Conservation (phyloP, 2,329 filamentous ascomycete species). For the Zymoseptoria tritici region DNA sequence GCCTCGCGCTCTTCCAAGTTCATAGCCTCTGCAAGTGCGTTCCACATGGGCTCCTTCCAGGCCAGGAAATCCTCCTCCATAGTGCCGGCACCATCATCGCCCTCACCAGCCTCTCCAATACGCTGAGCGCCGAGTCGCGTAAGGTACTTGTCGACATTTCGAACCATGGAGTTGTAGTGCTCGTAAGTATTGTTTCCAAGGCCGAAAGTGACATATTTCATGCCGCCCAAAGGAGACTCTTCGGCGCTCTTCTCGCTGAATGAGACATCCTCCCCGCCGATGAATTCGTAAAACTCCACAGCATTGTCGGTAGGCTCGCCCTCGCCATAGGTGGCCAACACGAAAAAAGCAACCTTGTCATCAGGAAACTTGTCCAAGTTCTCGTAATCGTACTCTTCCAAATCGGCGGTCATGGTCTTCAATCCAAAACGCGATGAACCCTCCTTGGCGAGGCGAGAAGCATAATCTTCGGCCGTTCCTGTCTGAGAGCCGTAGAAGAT, state of each 20-base stretch:
- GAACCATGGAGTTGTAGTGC: slow-evolving; percentile 98
- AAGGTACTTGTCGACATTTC: slow-evolving; percentile 75
- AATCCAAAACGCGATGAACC: slow-evolving; percentile 92
- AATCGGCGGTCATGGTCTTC: slow-evolving; percentile 95
- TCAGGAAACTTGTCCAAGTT: slow-evolving; percentile 81
- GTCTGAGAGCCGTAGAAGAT: slow-evolving; percentile 99
- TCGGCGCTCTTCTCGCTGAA: slow-evolving; percentile 65
- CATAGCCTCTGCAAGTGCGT: slow-evolving; percentile 73
- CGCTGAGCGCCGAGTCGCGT: slow-evolving; percentile 74
- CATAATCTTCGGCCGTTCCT: slow-evolving; percentile 96
- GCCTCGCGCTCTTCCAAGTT: slow-evolving; percentile 89
- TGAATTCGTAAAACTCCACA: slow-evolving; percentile 97
- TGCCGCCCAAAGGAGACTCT: slow-evolving; percentile 67
- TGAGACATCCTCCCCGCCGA: slow-evolving; percentile 69
- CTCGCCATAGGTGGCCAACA: slow-evolving; percentile 95
- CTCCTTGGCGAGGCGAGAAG: slow-evolving; percentile 91
- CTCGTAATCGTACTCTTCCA: slow-evolving; percentile 96
- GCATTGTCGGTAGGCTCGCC: slow-evolving; percentile 98
- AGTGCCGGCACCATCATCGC: slow-evolving; percentile 93
- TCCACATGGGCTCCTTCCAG: slow-evolving; percentile 99
- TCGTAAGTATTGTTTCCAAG: slow-evolving; percentile 99
- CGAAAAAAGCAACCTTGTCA: slow-evolving; percentile 90
- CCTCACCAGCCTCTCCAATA: slow-evolving; percentile 84
- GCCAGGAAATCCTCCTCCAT: slow-evolving; percentile 99
- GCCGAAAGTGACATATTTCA: slow-evolving; percentile 92